Evolutionary conservation across 352 stramenopile species (phyloP), one percentile per base, ranked within the genome.

Genomic region (Aphanomyces invadans): DNA sequence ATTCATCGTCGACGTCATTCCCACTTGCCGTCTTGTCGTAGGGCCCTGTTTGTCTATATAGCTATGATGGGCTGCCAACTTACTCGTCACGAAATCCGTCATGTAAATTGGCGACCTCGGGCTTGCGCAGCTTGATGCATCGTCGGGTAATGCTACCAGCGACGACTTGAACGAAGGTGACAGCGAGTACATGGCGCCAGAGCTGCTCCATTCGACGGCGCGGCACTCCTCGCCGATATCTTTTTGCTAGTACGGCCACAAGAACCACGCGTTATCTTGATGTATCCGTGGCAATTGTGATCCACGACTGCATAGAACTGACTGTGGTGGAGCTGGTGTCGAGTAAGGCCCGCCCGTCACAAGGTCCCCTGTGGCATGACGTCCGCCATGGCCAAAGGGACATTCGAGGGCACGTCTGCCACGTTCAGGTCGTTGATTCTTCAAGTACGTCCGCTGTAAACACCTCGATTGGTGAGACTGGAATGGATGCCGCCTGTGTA

Each of bases 151-250:
- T 76, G 45, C 73, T 71, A n/a, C 57, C 65, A 38, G 72, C 80
- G 4, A 86, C 97, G 0, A n/a, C n/a, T n/a, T n/a, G n/a, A 83
- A 95, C 51, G 94, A 98, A 74, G 95, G 94, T n/a, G 95, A 98
- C 74, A 88, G 86, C 17, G 74, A 80, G 39, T 97, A 97, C 73
- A 96, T 97, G 76, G 80, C 88, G 0, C 90, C 88, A 65, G 90
- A 97, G 71, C 75, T 97, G n/a, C 77, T 98, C 29, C 80, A 76
- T 2, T 86, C 74, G 49, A 70, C 74, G 36, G 72, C 83, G 19
- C 74, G 85, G 25, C 73, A 78, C 31, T 80, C 87, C 17, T 88
- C 0, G 87, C 87, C 1, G 96, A 99, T 60, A 94, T 98, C n/a
- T 98, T 98, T 68, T 98, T 91, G 25, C 73, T 98, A 1, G n/a